Evolutionary conservation across 2,329 filamentous ascomycete genomes (phyloP).

Genomic region (Trichoderma cornu-damae): DNA sequence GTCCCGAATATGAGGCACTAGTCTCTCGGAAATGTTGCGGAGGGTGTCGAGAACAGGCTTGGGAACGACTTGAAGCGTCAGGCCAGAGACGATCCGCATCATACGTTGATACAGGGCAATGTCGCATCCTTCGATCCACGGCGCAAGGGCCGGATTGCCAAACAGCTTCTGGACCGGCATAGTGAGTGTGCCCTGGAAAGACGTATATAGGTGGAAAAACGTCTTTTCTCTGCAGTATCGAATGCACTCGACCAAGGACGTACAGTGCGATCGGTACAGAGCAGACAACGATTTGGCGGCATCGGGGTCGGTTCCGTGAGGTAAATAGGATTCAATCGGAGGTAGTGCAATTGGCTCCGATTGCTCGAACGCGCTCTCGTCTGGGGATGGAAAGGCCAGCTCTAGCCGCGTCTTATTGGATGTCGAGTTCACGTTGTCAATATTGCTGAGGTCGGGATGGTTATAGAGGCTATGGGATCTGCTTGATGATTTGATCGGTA

Average conservation of each 20-base stretch:
- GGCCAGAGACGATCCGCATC: slow-evolving; percentile 83
- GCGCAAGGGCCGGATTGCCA: slow-evolving; percentile 70
- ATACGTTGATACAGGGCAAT: slow-evolving; percentile 95
- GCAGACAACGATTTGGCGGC: slow-evolving; percentile 80
- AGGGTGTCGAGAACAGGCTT: slow-evolving; percentile 82
- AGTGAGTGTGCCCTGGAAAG: slow-evolving; percentile 92
- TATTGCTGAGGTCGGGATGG: slow-evolving; percentile 49
- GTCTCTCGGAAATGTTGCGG: slow-evolving; percentile 74
- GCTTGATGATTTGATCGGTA: slow-evolving; percentile 20
- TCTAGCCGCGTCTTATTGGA: slow-evolving; percentile 53
- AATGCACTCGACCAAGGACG: slow-evolving; percentile 90
- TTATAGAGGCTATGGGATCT: slow-evolving; percentile 52
- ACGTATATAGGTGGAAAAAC: slow-evolving; percentile 90
- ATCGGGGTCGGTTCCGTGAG: slow-evolving; percentile 75
- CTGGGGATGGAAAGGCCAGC: slow-evolving; percentile 56
- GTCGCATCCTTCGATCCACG: slow-evolving; percentile 95
- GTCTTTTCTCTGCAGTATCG: slow-evolving; percentile 96
- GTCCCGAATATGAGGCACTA: slow-evolving; percentile 76
- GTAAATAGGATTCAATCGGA: slow-evolving; percentile 76
- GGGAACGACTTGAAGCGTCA: slow-evolving; percentile 87
- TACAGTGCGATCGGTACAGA: slow-evolving; percentile 90
- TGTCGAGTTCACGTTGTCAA: slow-evolving; percentile 55
- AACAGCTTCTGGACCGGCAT: slow-evolving; percentile 95
- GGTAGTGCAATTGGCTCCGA: slow-evolving; percentile 74
- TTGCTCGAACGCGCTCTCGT: slow-evolving; percentile 49